A percentile compares a stretch with the other conserved stretches of the same genome.
Conservation (phyloP, 2,329 filamentous ascomycete genomes). For the Fusarium tjaetaba region DNA sequence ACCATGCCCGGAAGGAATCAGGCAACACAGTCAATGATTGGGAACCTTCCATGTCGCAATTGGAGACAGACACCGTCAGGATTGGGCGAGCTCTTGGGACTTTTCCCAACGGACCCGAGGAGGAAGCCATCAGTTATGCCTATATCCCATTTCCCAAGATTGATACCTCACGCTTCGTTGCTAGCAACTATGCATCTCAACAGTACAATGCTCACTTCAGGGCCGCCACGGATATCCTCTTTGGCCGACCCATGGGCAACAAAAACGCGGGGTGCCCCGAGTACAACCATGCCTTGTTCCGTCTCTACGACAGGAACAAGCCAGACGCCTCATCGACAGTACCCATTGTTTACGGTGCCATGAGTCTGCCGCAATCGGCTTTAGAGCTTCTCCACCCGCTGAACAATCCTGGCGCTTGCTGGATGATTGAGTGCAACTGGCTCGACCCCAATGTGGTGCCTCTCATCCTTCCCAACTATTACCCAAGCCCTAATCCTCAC, state of each 20-base stretch:
- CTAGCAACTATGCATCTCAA: slow-evolving; percentile 37
- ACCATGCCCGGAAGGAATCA: background rate
- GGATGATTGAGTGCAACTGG: slow-evolving; percentile 20
- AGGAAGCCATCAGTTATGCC: slow-evolving; percentile 17
- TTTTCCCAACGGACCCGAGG: background rate
- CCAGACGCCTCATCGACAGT: background rate
- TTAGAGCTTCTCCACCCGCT: slow-evolving; percentile 36
- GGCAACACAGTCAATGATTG: slow-evolving; percentile 8
- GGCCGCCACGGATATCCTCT: slow-evolving; percentile 42
- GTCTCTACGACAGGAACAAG: slow-evolving; percentile 21
- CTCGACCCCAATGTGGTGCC: background rate
- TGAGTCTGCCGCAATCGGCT: slow-evolving; percentile 11
- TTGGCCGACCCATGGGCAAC: slow-evolving; percentile 23
- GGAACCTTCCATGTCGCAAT: slow-evolving; percentile 34
- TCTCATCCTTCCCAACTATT: slow-evolving; percentile 35
- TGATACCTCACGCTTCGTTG: background rate
- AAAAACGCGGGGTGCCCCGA: background rate
- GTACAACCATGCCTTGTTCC: slow-evolving; percentile 33
- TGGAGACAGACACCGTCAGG: slow-evolving; percentile 26
- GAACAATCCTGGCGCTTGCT: slow-evolving; percentile 15
- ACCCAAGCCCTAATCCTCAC: slow-evolving; percentile 19
- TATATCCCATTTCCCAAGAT: slow-evolving; percentile 39
- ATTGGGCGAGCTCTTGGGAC: slow-evolving; percentile 24
- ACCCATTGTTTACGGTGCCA: slow-evolving; percentile 27
- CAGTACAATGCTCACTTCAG: slow-evolving; percentile 42